phyloP scores from a whole-genome alignment of 257 asterid genomes.

The Solanum verrucosum region DNA sequence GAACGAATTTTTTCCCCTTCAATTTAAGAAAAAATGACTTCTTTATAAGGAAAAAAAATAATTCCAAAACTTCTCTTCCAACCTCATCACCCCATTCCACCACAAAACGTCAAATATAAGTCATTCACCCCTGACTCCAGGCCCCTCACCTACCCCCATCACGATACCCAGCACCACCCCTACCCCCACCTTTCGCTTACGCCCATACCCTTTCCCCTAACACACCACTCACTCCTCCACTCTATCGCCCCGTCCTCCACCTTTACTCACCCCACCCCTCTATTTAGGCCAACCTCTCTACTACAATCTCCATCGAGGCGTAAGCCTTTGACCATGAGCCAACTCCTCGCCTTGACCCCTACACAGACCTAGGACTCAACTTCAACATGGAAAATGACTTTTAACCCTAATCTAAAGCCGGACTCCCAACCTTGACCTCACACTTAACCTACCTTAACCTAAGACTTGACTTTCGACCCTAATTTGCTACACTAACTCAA shows the following conservation, averaged over 20 bases:
- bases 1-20: too few relatives aligned
- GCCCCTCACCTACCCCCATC: background rate
- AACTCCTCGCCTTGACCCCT: background rate
- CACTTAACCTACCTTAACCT: background rate
- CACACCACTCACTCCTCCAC: background rate
- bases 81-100: background rate
- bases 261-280: background rate
- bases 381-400: background rate
- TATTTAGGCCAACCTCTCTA: background rate
- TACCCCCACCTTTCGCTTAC: background rate
- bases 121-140: background rate
- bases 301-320: background rate
- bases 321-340: background rate
- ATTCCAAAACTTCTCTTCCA: background rate
- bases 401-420: background rate
- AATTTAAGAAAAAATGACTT: too few relatives aligned
- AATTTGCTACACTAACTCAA: background rate
- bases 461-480: background rate
- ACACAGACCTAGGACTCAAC: background rate
- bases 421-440: background rate
- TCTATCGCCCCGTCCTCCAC: background rate
- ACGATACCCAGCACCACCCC: background rate
- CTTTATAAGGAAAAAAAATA: too few relatives aligned
- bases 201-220: background rate
- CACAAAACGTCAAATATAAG: background rate